Evolutionary conservation across 164 flowering plant species (phyloP).

Genomic region (Dillenia suffruticosa): DNA sequence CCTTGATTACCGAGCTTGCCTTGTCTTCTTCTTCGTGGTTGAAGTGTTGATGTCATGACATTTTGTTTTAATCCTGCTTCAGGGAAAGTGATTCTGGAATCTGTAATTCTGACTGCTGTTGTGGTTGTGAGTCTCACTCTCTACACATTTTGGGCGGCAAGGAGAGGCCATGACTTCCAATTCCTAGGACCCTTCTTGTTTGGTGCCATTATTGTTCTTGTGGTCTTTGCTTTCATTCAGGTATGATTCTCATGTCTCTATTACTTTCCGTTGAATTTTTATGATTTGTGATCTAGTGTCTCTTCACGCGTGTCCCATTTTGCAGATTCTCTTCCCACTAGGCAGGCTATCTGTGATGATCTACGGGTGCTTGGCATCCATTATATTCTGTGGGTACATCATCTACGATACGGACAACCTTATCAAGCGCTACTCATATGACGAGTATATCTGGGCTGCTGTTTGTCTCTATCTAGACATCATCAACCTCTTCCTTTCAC

Average conservation of each 20-base stretch:
- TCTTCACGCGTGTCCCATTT: not conserved
- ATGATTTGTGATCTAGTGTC: not conserved
- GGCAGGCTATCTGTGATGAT: slow-evolving; percentile 68
- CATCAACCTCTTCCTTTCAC: slow-evolving; percentile 74
- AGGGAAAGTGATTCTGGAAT: slow-evolving; percentile 68
- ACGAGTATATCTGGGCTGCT: slow-evolving; percentile 94
- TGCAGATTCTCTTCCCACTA: slow-evolving; percentile 76
- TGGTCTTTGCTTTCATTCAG: slow-evolving; percentile 60
- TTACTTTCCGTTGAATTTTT: not conserved
- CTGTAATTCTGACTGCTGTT: slow-evolving; percentile 61
- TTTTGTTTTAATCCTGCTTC: slow-evolving; percentile 2
- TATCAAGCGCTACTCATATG: slow-evolving; percentile 82
- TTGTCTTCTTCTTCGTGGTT: no score
- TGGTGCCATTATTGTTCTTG: slow-evolving; percentile 53
- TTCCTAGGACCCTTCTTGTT: slow-evolving; percentile 77
- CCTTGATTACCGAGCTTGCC: no score
- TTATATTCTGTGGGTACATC: slow-evolving; percentile 84
- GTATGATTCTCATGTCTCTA: slow-evolving; percentile 16
- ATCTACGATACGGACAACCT: slow-evolving; percentile 90
- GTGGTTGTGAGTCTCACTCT: slow-evolving; percentile 60
- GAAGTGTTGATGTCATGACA: no score
- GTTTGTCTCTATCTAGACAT: slow-evolving; percentile 74
- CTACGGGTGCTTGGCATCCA: slow-evolving; percentile 66
- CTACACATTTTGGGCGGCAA: slow-evolving; percentile 86
- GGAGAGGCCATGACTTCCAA: slow-evolving; percentile 65